A percentile compares a stretch with the other conserved stretches of the same genome.
Conservation (phyloP, 2,329 filamentous ascomycete species). For the Orbilia javanica region DNA sequence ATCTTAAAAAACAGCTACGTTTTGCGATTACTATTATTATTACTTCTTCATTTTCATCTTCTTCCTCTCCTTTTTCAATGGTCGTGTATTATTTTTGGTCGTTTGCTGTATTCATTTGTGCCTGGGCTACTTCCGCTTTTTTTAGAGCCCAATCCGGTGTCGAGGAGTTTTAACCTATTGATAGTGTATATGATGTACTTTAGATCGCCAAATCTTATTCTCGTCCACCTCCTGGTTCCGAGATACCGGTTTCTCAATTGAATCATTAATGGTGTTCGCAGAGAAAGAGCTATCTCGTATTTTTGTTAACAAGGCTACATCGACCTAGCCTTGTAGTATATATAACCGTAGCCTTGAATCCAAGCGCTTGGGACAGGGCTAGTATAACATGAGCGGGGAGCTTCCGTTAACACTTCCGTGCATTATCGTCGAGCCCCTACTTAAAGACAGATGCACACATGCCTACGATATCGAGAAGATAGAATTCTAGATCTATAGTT, state of each 20-base stretch:
- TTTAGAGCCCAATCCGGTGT: constrained; percentile 10
- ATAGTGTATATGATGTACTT: constrained; percentile 10
- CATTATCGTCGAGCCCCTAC: too few relatives aligned
- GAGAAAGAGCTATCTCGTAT: too few relatives aligned
- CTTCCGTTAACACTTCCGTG: neutral
- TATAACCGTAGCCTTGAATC: too few relatives aligned
- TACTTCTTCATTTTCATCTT: too few relatives aligned
- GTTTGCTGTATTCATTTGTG: neutral
- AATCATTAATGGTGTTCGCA: too few relatives aligned
- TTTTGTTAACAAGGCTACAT: neutral
- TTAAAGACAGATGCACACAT: neutral
- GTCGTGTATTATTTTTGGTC: neutral
- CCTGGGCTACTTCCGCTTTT: neutral
- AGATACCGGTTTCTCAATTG: neutral
- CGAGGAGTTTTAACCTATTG: neutral
- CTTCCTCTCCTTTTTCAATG: too few relatives aligned
- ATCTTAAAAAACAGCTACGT: neutral
- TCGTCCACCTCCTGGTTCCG: neutral
- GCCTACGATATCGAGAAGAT: neutral
- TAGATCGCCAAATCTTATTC: neutral
- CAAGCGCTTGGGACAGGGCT: too few relatives aligned
- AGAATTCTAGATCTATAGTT: constrained; percentile 8
- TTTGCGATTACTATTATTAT: neutral
- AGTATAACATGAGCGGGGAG: too few relatives aligned
- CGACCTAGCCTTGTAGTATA: too few relatives aligned